Base-by-base conservation (phyloP, 345 rosid genomes). In the Bruguiera parviflora region DNA sequence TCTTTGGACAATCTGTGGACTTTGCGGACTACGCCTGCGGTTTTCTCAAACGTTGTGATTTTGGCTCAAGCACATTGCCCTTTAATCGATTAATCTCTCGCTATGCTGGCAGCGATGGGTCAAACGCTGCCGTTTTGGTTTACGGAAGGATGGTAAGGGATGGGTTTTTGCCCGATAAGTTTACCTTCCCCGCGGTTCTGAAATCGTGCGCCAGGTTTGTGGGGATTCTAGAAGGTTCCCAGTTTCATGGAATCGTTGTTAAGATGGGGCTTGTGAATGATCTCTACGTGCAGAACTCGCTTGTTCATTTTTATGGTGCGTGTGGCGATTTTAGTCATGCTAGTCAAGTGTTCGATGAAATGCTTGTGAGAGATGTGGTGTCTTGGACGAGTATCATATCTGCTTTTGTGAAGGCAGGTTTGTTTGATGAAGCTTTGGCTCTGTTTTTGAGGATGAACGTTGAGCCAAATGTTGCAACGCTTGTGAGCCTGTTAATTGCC, bases 301-400 rank as follows among this genome's bases (percentile, higher is more conserved):
- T 79, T 53, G 62, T 79, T 56, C 78, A 81, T 74, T 16, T 70
- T 0, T 35, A 80, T 32, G 56, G 81, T 46, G 53, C 62, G 7
- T 78, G 85, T 37, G 80, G 80, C 7, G 64, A 77, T n/a, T 80
- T 49, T 63, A 2, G 31, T 57, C 57, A 9, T 61, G 83, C 84
- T 49, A 21, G 73, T 32, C 76, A 52, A 18, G 68, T 73, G 86
- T 84, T 84, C 58, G 86, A 80, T 63, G 75, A 78, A 73, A 84
- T 82, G 82, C 77, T 56, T 72, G 78, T 70, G 29, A 84, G 84
- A 78, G 85, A 84, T 75, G 75, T 73, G 28, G 73, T 84, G n/a
- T 81, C 83, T 0, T 84, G 87, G 87, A 77, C 81, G 39, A 68
- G 79, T 0, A 64, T 81, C 63, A 71, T 84, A 33, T 70, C 85